A percentile compares a stretch with the other conserved stretches of the same genome.
Conservation (phyloP, 2,329 filamentous ascomycete species). For the Cadophora sp. region DNA sequence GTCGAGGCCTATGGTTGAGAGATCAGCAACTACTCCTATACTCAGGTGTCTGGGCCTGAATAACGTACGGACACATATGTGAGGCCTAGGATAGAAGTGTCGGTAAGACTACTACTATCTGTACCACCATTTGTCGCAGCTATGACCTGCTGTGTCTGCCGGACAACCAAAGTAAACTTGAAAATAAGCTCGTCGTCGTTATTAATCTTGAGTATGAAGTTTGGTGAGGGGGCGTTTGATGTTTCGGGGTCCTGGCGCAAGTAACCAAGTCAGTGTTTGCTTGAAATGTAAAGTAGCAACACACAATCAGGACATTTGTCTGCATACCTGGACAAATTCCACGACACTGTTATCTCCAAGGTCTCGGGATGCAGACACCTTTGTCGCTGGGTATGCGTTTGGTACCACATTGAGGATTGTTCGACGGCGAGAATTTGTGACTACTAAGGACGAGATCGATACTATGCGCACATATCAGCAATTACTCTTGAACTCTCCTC, state of each 20-base stretch:
- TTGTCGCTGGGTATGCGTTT: slow-evolving; percentile 85
- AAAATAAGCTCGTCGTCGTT: slow-evolving; percentile 95
- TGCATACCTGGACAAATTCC: slow-evolving; percentile 91
- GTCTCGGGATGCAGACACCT: slow-evolving; percentile 76
- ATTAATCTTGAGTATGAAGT: slow-evolving; percentile 83
- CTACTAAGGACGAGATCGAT: slow-evolving; percentile 81
- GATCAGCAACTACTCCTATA: too few relatives aligned
- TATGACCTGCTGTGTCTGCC: slow-evolving; percentile 53
- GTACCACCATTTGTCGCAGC: slow-evolving; percentile 54
- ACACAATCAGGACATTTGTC: background rate
- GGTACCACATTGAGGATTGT: slow-evolving; percentile 79
- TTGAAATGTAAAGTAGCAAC: background rate
- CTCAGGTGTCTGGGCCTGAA: too few relatives aligned
- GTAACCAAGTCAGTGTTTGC: slow-evolving; percentile 25
- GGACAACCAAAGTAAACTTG: slow-evolving; percentile 87
- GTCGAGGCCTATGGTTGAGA: slow-evolving; percentile 67
- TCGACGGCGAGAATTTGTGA: slow-evolving; percentile 81
- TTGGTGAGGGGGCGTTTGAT: slow-evolving; percentile 56
- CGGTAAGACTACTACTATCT: slow-evolving; percentile 56
- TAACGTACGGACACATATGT: slow-evolving; percentile 79
- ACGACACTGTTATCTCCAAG: slow-evolving; percentile 76
- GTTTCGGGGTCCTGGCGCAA: slow-evolving; percentile 76
- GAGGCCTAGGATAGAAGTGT: slow-evolving; percentile 84
- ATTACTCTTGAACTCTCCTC: background rate
- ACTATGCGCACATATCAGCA: slow-evolving; percentile 60